phyloP scores from a whole-genome alignment of 1,284 basidiomycete species.

The Puccinia horiana region DNA sequence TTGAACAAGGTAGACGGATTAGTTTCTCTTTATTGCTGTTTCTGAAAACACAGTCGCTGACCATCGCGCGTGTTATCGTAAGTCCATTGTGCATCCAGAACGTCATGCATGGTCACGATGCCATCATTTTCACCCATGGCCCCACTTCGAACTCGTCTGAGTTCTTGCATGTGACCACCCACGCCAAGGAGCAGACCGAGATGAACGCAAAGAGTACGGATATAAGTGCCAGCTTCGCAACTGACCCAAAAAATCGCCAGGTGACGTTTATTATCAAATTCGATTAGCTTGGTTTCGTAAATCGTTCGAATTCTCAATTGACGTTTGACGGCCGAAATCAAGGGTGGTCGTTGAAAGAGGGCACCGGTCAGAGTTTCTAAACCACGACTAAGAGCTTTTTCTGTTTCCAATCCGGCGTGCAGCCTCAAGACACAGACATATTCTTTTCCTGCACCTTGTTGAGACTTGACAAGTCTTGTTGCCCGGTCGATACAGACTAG shows the following conservation, averaged over 20 bases:
- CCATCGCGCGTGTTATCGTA: conserved; percentile 99
- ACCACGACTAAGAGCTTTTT: conserved; percentile 83
- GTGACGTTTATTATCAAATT: conserved; percentile 97
- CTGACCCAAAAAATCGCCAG: conserved; percentile 97
- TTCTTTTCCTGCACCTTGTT: conserved; percentile 97
- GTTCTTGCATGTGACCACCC: conserved; percentile 99
- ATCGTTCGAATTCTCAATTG: conserved; percentile 97
- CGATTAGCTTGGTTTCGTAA: conserved; percentile 91
- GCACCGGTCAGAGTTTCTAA: conserved; percentile 97
- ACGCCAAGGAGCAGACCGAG: conserved; percentile 91
- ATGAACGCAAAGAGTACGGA: conserved; percentile 97
- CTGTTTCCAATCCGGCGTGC: conserved; percentile 77
- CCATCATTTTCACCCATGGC: conserved; percentile 97
- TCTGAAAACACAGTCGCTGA: conserved; percentile 58
- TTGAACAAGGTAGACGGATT: background rate
- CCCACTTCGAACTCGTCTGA: conserved; percentile 89
- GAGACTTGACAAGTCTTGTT: conserved; percentile 98
- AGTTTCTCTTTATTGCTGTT: background rate
- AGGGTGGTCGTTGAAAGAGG: conserved; percentile 95
- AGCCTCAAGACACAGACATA: conserved; percentile 95
- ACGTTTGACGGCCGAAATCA: conserved; percentile 98
- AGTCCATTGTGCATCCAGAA: conserved; percentile 96
- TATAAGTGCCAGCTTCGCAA: conserved; percentile 98
- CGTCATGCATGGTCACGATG: conserved; percentile 99
- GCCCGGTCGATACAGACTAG: conserved; percentile 99